These are phyloP conservation scores for Zoysia pacifica DNA, from an alignment of 176 grass and related monocot species.

Conservation along the genomic window DNA sequence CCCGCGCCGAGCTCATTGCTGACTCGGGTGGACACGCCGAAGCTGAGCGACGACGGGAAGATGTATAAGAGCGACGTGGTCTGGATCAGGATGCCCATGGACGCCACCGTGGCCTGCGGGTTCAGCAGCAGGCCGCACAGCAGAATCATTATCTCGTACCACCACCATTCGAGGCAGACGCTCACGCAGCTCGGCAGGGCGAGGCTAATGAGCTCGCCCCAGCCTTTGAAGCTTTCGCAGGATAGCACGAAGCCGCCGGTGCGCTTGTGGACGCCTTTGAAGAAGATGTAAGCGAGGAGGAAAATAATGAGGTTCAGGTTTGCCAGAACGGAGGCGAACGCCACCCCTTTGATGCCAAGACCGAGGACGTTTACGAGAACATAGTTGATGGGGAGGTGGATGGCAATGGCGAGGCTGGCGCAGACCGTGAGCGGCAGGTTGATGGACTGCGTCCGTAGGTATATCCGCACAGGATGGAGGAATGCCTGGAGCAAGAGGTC, in stretches of 20 bases:
- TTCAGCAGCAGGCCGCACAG: constrained; percentile 83
- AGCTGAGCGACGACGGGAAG: constrained; percentile 91
- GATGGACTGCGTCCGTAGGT: constrained; percentile 74
- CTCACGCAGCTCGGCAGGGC: constrained; percentile 75
- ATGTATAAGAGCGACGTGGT: constrained; percentile 96
- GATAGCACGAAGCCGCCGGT: constrained; percentile 66
- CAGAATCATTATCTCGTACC: constrained; percentile 98
- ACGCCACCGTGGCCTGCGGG: constrained; percentile 84
- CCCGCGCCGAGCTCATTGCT: constrained; percentile 90
- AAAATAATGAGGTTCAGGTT: constrained; percentile 78
- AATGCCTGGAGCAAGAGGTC: constrained; percentile 83
- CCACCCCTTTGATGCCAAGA: constrained; percentile 71
- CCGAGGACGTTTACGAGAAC: constrained; percentile 56
- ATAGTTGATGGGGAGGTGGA: constrained; percentile 84
- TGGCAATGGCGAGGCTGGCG: constrained; percentile 64
- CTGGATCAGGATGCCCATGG: constrained; percentile 96
- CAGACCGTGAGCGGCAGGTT: constrained; percentile 81
- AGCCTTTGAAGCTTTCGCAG: constrained; percentile 56
- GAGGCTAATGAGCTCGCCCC: constrained; percentile 63
- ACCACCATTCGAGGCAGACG: constrained; percentile 98
- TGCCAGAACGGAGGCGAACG: constrained; percentile 64
- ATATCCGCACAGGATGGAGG: constrained; percentile 75
- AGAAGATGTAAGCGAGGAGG: constrained; percentile 66
- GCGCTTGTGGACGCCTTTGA: constrained; percentile 50
- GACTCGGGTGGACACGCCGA: constrained; percentile 87